Evolutionary conservation across 2,329 filamentous ascomycete genomes (phyloP).

Genomic region (Monilinia polystroma): DNA sequence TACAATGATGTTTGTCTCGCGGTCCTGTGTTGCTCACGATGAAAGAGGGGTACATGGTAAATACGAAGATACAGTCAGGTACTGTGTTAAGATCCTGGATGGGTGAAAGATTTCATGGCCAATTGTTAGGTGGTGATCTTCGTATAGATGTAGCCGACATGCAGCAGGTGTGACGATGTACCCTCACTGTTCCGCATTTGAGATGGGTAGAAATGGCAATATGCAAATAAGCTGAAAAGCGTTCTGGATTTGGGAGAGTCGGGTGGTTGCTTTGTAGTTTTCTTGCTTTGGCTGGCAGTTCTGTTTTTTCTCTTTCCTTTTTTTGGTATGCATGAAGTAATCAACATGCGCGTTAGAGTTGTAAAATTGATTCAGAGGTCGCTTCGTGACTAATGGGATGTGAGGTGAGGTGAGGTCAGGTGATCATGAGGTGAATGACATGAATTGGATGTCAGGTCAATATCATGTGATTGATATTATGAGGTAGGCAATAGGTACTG

Average conservation of each 20-base stretch:
- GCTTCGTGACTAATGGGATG: too few relatives aligned
- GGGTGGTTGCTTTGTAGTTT: not conserved
- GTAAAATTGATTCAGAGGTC: too few relatives aligned
- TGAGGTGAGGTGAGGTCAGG: too few relatives aligned
- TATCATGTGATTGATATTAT: too few relatives aligned
- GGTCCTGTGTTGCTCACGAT: not conserved
- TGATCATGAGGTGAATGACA: too few relatives aligned
- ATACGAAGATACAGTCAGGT: not conserved
- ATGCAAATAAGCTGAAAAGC: not conserved
- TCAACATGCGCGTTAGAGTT: not conserved
- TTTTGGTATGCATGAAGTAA: not conserved
- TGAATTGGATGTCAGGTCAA: too few relatives aligned
- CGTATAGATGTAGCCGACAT: conserved; percentile 3
- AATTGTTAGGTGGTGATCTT: not conserved
- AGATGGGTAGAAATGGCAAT: not conserved
- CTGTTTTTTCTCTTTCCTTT: too few relatives aligned
- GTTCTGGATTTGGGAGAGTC: not conserved
- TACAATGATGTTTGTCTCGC: not conserved
- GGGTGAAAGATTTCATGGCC: not conserved
- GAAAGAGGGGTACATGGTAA: not conserved
- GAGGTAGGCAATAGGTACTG: too few relatives aligned
- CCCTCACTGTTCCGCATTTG: not conserved
- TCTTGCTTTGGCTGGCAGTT: not conserved
- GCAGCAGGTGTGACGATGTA: not conserved
- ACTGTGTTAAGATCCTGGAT: not conserved